Evolutionary conservation across 2,329 filamentous ascomycete species (phyloP).

Genomic region (Fragosphaeria purpurea): DNA sequence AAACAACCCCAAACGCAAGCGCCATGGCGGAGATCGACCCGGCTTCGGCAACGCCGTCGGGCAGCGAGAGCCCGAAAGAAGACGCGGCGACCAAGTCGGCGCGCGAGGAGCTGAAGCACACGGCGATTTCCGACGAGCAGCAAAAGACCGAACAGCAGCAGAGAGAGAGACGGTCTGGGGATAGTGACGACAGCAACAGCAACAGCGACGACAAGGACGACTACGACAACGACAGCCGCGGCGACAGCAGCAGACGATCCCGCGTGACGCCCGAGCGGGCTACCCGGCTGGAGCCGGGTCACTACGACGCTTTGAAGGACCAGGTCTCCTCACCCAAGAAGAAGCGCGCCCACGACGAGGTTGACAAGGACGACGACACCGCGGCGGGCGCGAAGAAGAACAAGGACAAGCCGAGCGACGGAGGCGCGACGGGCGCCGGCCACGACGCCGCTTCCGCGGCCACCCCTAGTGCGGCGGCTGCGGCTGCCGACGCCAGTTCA

Average conservation of each 20-base stretch:
- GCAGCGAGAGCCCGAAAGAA: slow-evolving; percentile 31
- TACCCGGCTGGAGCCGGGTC: background rate
- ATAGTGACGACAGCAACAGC: background rate
- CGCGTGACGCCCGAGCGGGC: slow-evolving; percentile 2
- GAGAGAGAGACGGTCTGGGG: background rate
- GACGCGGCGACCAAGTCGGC: slow-evolving; percentile 55
- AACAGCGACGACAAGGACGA: slow-evolving; percentile 15
- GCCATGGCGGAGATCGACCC: slow-evolving; percentile 8
- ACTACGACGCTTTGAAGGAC: slow-evolving; percentile 34
- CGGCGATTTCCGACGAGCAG: slow-evolving; percentile 44
- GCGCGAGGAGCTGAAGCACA: slow-evolving; percentile 55
- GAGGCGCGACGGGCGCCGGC: background rate
- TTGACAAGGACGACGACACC: slow-evolving; percentile 38
- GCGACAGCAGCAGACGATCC: too few relatives aligned
- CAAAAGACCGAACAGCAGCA: slow-evolving; percentile 19
- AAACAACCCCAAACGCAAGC: too few relatives aligned
- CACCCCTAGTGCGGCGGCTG: background rate
- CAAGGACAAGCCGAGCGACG: slow-evolving; percentile 26
- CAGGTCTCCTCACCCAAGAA: slow-evolving; percentile 53
- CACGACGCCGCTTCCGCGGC: background rate
- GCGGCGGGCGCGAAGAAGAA: slow-evolving; percentile 31
- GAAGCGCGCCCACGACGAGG: slow-evolving; percentile 51
- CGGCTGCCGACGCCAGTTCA: slow-evolving; percentile 28
- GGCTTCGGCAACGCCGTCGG: slow-evolving; percentile 16
- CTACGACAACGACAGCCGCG: slow-evolving; percentile 14